phyloP scores from a whole-genome alignment of 2,329 filamentous ascomycete species.

The Aureobasidium sp. region DNA sequence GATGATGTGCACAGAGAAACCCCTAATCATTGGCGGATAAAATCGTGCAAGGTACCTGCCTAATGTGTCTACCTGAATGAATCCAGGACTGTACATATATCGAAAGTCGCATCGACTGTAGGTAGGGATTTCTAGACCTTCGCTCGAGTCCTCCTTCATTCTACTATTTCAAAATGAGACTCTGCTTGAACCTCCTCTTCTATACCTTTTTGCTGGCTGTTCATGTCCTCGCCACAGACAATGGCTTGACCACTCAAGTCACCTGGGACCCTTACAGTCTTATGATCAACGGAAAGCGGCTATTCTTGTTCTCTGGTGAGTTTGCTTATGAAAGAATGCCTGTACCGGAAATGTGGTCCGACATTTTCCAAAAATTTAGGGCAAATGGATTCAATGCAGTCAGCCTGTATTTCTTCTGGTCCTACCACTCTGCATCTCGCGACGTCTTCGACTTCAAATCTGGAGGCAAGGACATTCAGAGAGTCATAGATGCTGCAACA shows the following conservation, averaged over 20 bases:
- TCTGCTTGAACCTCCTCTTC: not conserved
- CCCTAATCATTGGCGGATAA: slow-evolving; percentile 7
- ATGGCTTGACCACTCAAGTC: slow-evolving; percentile 32
- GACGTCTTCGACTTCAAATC: slow-evolving; percentile 39
- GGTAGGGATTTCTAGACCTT: not conserved
- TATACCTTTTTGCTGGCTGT: not conserved
- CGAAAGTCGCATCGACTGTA: not conserved
- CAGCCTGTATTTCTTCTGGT: slow-evolving; percentile 22
- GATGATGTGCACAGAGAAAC: not conserved
- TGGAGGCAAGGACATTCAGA: slow-evolving; percentile 44
- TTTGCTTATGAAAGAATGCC: slow-evolving; percentile 47
- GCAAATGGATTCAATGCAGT: slow-evolving; percentile 42
- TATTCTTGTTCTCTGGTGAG: slow-evolving; percentile 47
- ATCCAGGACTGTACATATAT: not conserved
- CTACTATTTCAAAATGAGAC: not conserved
- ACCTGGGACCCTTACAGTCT: slow-evolving; percentile 49
- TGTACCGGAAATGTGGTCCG: slow-evolving; percentile 42
- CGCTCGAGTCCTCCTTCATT: not conserved
- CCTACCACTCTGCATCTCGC: slow-evolving; percentile 19
- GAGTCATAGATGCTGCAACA: slow-evolving; percentile 45
- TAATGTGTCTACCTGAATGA: not conserved
- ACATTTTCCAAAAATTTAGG: slow-evolving; percentile 45
- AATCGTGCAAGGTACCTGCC: not conserved
- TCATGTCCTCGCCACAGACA: slow-evolving; percentile 1
- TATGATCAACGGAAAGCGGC: slow-evolving; percentile 41